Evolutionary conservation across 306 rosid genomes (phyloP), one percentile per base, ranked within the genome.

Genomic region (Sindora glabra): DNA sequence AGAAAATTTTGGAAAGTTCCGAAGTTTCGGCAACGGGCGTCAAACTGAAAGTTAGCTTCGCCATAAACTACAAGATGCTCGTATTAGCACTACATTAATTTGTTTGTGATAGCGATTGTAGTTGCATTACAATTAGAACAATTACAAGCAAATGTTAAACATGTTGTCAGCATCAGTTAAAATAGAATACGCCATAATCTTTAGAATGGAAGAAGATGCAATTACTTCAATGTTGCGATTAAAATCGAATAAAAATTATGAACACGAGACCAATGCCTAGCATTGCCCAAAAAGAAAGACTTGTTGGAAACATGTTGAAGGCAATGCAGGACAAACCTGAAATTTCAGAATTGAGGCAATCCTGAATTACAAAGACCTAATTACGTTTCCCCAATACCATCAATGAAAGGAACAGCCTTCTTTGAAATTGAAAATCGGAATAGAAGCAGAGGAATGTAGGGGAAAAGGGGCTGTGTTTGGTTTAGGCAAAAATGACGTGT

Each of bases 291-390:
- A 11, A 65, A 51, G 39, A 3, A 49, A 14, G 5, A 62, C 14
- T 50, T 55, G 24, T 49, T 0, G 12, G 29, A 24, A 8, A 18
- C 15, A 39, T 32, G 56, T 38, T 5, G 30, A 17, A 72, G 67
- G 32, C 34, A 54, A 63, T 38, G 63, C 16, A 59, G 18, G 23
- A 75, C 77, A 64, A 62, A 80, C 87, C 82, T 75, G 76, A 76
- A 71, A n/a, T n/a, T 14, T 64, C 32, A 58, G 44, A 73, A 65
- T 17, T 54, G 51, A 50, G 8, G 54, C 44, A 50, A 51, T 67
- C n/a, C 40, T 47, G 64, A 57, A 50, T 66, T 41, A 25, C 11
- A 25, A 67, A 76, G 18, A 48, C 59, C 58, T 59, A 36, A 58
- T 39, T 25, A 19, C 48, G 44, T 48, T 51, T 54, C 13, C 22